Evolutionary conservation across 805 yeast genomes (phyloP).

Genomic region (Yarrowia divulgata): DNA sequence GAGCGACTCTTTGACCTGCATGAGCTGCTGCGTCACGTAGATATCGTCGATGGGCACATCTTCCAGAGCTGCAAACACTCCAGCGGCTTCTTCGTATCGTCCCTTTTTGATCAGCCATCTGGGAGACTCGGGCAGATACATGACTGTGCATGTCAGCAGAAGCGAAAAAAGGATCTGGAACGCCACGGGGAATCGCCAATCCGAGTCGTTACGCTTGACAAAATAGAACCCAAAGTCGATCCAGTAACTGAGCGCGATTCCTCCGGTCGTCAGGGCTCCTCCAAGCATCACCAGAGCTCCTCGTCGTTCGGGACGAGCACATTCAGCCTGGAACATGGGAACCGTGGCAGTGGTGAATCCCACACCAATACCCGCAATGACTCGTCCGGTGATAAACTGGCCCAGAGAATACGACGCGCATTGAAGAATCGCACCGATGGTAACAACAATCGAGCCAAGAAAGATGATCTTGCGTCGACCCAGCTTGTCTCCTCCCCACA

Average conservation of each 20-base stretch:
- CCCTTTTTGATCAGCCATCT: constrained; percentile 22
- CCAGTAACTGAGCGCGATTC: constrained; percentile 74
- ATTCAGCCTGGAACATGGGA: constrained; percentile 84
- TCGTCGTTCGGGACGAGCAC: constrained; percentile 69
- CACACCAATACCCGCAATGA: not conserved
- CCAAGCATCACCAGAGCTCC: constrained; percentile 73
- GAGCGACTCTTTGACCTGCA: constrained; percentile 13
- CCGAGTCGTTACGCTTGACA: constrained; percentile 45
- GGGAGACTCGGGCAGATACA: constrained; percentile 16
- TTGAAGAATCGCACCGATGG: constrained; percentile 16
- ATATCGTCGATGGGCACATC: constrained; percentile 15
- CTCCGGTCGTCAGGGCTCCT: constrained; percentile 74
- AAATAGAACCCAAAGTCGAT: constrained; percentile 50
- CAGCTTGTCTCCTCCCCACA: constrained; percentile 58
- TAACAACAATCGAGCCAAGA: not conserved
- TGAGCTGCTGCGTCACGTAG: constrained; percentile 10
- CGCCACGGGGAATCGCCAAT: constrained; percentile 44
- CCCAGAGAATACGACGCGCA: constrained; percentile 7
- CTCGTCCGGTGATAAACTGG: constrained; percentile 9
- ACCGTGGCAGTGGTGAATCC: constrained; percentile 69
- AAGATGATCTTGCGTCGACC: constrained; percentile 65
- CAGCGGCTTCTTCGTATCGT: constrained; percentile 10
- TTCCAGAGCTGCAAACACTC: constrained; percentile 24
- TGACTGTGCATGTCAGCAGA: not conserved
- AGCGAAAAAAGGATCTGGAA: constrained; percentile 7